phyloP scores from a whole-genome alignment of 225 moss, liverwort and hornwort genomes.

The Polytrichum formosum region DNA sequence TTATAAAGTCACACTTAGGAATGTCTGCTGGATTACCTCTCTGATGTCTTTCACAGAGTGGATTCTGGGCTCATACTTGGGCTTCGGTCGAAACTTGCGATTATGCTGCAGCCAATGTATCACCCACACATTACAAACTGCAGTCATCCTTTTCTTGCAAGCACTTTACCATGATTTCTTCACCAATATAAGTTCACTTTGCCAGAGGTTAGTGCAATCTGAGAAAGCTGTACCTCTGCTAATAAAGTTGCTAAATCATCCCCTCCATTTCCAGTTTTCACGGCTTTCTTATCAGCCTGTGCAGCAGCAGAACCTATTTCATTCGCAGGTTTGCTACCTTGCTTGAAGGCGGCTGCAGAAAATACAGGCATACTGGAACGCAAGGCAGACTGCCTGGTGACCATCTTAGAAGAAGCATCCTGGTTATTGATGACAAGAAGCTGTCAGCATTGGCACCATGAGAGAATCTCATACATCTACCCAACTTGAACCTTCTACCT shows the following conservation, averaged over 20 bases:
- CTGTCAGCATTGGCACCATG: background rate
- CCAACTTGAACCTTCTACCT: too few relatives aligned
- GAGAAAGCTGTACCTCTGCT: constrained; percentile 36
- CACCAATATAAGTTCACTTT: background rate
- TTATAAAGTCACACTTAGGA: too few relatives aligned
- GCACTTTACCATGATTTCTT: too few relatives aligned
- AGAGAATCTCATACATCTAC: background rate
- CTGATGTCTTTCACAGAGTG: constrained; percentile 70
- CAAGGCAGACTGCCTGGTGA: constrained; percentile 42
- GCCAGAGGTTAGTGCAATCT: background rate
- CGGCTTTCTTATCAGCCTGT: constrained; percentile 23
- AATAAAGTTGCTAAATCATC: constrained; percentile 38
- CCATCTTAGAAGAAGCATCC: constrained; percentile 26
- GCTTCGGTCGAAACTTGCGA: constrained; percentile 57
- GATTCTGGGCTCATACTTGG: constrained; percentile 81
- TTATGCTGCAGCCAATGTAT: constrained; percentile 41
- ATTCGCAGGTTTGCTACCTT: constrained; percentile 20
- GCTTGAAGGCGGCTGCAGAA: constrained; percentile 30
- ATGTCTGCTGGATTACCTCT: constrained; percentile 48
- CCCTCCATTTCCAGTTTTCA: constrained; percentile 24
- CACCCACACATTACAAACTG: background rate
- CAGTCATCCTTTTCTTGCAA: too few relatives aligned
- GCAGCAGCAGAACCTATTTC: constrained; percentile 20
- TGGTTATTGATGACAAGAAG: constrained; percentile 11
- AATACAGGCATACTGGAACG: constrained; percentile 52